Base-by-base conservation (phyloP, 2,329 filamentous ascomycete species). In the Colletotrichum truncatum region DNA sequence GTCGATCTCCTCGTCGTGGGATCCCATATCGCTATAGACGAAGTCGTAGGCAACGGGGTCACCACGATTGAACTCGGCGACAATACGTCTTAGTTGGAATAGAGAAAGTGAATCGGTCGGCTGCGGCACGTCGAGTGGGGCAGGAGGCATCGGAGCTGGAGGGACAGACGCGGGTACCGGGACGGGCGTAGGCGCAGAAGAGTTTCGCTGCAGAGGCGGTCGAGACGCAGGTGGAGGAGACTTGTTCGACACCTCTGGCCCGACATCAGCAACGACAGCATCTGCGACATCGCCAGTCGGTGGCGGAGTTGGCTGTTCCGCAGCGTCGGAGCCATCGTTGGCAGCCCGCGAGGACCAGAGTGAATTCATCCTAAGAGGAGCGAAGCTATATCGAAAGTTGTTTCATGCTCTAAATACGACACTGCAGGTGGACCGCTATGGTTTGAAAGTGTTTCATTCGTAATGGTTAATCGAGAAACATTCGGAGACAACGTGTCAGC, bases 1-100 rank as follows among this genome's bases (percentile, higher is more conserved):
- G 75, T 98, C 93, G 49, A 99, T 85, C 81, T 99, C 96, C 68
- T 96, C 93, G 16, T 92, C 89, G 71, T 97, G 91, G 1, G 88
- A 82, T 21, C 90, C 89, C 60, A 87, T 86, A 76, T 95, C 92
- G 25, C 86, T 82, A 79, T 95, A 95, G 68, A 87, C 87, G 75
- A 97, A 99, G 66, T 96, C 94, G 82, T 99, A 99, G 10, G 89
- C 88, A 43, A 86, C 83, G 52, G 91, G 87, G 69, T 94, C 91
- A 54, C 84, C 75, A 68, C 87, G 88, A 14, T 91, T 91, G 70
- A 93, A 89, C 64, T 94, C 92, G 67, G 89, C 87, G 16, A 94
- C 90, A 57, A 94, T 86, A 69, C 87, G 88, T 68, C 88, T 87
- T 52, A 95, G 82, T 77, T 95, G 92, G 66, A 89, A 85, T 43